A percentile compares a stretch with the other conserved stretches of the same genome.
Evolutionary conservation across 257 asterid genomes (phyloP).

Genomic region (Solanum sparsipilum): DNA sequence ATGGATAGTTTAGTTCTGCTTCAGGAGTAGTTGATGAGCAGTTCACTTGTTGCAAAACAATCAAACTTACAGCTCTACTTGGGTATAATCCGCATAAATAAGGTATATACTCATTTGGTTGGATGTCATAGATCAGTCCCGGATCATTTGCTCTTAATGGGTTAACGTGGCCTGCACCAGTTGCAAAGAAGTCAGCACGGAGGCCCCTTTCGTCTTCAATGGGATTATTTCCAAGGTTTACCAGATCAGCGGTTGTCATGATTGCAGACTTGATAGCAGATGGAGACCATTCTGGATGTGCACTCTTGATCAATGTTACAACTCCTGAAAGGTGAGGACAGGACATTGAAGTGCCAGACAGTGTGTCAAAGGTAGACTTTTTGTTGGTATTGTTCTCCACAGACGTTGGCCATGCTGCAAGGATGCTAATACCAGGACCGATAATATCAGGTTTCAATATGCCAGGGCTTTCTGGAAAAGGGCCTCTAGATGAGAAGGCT

Average conservation of each 20-base stretch:
- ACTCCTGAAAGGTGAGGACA: slow-evolving; percentile 33
- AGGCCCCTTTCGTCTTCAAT: neutral
- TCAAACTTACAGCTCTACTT: neutral
- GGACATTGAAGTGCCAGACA: slow-evolving; percentile 31
- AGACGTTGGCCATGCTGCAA: slow-evolving; percentile 19
- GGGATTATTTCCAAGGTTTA: neutral
- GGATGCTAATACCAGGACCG: slow-evolving; percentile 21
- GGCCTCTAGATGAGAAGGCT: slow-evolving; percentile 26
- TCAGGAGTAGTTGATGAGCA: slow-evolving; percentile 11
- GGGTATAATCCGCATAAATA: slow-evolving; percentile 20
- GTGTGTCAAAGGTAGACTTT: slow-evolving; percentile 3
- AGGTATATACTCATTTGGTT: slow-evolving; percentile 9
- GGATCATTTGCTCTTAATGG: slow-evolving; percentile 21
- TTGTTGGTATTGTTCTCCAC: neutral
- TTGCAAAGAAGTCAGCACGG: slow-evolving; percentile 14
- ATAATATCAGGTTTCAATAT: slow-evolving; percentile 27
- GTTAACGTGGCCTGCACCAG: slow-evolving; percentile 25
- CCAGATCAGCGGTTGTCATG: slow-evolving; percentile 18
- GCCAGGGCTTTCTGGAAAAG: slow-evolving; percentile 10
- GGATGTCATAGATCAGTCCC: slow-evolving; percentile 24
- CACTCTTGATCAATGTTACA: slow-evolving; percentile 14
- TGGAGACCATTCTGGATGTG: slow-evolving; percentile 28
- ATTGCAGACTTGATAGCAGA: slow-evolving; percentile 25
- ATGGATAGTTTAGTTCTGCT: slow-evolving; percentile 33
- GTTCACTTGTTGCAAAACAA: neutral